Base-by-base conservation (phyloP, 2,329 filamentous ascomycete genomes). In the Ophiostoma triangulosporum region DNA sequence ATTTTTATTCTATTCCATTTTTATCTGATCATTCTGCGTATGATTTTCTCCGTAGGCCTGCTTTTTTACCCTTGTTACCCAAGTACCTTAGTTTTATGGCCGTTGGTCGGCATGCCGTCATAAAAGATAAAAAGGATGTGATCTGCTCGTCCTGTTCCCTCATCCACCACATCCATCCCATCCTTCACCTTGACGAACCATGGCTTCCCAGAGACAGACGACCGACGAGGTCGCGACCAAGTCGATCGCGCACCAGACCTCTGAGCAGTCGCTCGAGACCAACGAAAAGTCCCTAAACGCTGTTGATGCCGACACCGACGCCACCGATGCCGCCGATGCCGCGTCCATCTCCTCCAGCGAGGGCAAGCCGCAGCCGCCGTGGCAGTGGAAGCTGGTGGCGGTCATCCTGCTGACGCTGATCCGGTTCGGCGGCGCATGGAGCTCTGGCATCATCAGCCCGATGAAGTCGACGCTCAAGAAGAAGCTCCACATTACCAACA, bases 401-500 rank as follows among this genome's bases (percentile, higher is more conserved):
- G 57, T 59, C 9, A 22, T 59, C 3, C 26, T 59, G 22, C 54
- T 58, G n/a, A 40, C 33, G 9, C 12, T 57, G 29, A 57, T 58
- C 31, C 55, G 57, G 32, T 58, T 59, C 9, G 58, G 58, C 43
- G 29, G 29, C 1, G 55, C 56, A 35, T 59, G 58, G 58, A 57
- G 58, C 52, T 48, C 27, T 3, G 58, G 58, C n/a, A 54, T 59
- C 14, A 59, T 57, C 7, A 57, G 58, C 15, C 56, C 58, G 0
- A 45, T 59, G 40, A 59, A 59, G 54, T 54, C 52, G 12, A 55
- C 58, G 6, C 52, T 59, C 15, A 59, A 59, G 17, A 57, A 57
- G 55, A 60, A 80, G 68, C 67, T 82, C 40, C 57, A 74, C 48
- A 81, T 83, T 60, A 74, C 74, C 61, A 83, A 83, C 59, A 73